Conservation (phyloP, 129 eudicot genomes). For the Silybum marianum region DNA sequence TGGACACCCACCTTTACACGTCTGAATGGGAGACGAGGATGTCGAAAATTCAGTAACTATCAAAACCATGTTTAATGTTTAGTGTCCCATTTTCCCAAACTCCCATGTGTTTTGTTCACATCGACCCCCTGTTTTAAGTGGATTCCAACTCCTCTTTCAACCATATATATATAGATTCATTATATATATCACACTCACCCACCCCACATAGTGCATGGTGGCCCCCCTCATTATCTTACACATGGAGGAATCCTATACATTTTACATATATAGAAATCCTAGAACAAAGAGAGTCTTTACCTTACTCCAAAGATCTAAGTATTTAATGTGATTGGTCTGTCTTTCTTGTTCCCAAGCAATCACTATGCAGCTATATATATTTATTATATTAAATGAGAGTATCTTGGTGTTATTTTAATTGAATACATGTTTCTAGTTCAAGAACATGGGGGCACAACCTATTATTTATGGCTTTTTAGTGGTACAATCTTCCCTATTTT, state of each 20-base stretch:
- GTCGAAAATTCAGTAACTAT: constrained; percentile 41
- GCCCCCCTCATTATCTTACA: constrained; percentile 33
- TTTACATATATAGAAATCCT: constrained; percentile 30
- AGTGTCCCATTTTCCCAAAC: constrained; percentile 47
- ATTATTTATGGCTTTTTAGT: constrained; percentile 5
- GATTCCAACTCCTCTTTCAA: constrained; percentile 87
- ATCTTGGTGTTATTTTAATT: constrained; percentile 19
- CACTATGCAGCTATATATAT: constrained; percentile 23
- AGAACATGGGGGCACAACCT: constrained; percentile 57
- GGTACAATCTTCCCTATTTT: constrained; percentile 7
- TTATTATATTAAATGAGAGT: not conserved
- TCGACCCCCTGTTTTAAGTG: constrained; percentile 54
- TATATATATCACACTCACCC: constrained; percentile 10
- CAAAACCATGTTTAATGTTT: constrained; percentile 43
- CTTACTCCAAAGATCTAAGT: constrained; percentile 36
- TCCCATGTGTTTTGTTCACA: constrained; percentile 66
- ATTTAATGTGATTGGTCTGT: constrained; percentile 41
- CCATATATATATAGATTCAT: constrained; percentile 49
- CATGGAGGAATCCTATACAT: constrained; percentile 39
- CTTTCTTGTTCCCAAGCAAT: constrained; percentile 40
- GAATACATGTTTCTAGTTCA: constrained; percentile 42
- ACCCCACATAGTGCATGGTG: constrained; percentile 34
- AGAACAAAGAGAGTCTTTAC: constrained; percentile 21
- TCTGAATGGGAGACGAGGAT: constrained; percentile 44
- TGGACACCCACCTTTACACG: constrained; percentile 78